Evolutionary conservation across 177 flowering plant genomes (phyloP).

Genomic region (Vitis hybrid): DNA sequence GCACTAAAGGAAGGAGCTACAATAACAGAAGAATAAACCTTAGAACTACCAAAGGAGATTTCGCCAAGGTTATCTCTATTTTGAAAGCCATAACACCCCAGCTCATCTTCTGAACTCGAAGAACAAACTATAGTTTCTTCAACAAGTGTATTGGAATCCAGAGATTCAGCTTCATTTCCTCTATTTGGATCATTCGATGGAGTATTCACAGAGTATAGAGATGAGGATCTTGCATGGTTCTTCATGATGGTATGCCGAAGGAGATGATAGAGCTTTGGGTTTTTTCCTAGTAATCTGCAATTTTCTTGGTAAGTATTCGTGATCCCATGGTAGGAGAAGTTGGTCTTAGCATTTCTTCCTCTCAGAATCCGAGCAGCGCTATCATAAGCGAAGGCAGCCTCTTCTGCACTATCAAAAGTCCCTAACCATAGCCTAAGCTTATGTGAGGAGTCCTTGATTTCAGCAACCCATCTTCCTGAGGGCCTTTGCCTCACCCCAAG

Average conservation of each 20-base stretch:
- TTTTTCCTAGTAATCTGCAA: constrained; percentile 25
- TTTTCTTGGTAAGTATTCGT: constrained; percentile 21
- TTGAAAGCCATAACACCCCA: constrained; percentile 7
- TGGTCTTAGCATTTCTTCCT: constrained; percentile 55
- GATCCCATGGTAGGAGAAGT: constrained; percentile 30
- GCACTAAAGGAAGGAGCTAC: constrained; percentile 17
- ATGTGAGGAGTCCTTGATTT: constrained; percentile 53
- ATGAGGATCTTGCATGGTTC: constrained; percentile 23
- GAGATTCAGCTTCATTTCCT: not conserved
- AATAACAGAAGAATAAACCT: constrained; percentile 20
- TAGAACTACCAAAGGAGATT: constrained; percentile 7
- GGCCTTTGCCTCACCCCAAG: constrained; percentile 64
- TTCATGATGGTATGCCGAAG: constrained; percentile 41
- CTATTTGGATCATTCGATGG: constrained; percentile 2
- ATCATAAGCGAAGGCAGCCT: constrained; percentile 58
- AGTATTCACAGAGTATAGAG: not conserved
- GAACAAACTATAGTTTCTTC: constrained; percentile 47
- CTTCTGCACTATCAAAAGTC: constrained; percentile 51
- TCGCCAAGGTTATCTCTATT: not conserved
- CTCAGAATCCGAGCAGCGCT: constrained; percentile 52
- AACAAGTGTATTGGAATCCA: constrained; percentile 19
- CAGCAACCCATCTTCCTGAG: constrained; percentile 65
- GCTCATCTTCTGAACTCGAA: constrained; percentile 9
- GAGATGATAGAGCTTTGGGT: constrained; percentile 41
- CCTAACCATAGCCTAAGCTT: constrained; percentile 59